Evolutionary conservation across 768 basidiomycete species (phyloP).

Genomic region (Podaxis sp.): DNA sequence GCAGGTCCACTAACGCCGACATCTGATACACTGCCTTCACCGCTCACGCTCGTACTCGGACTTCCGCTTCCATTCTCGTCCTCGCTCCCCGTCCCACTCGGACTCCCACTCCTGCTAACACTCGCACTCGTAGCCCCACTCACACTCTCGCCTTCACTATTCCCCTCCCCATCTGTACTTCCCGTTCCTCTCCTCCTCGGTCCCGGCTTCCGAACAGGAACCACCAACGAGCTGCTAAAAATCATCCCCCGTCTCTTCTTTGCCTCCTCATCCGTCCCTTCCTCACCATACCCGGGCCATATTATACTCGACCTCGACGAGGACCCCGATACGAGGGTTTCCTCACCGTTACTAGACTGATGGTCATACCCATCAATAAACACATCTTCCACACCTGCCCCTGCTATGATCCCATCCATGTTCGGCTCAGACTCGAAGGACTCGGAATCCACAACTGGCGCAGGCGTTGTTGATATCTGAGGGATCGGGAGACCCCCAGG

Average conservation of each 20-base stretch:
- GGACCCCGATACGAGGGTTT: neutral
- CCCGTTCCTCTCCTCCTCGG: neutral
- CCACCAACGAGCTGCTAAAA: constrained; percentile 11
- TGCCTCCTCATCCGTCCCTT: neutral
- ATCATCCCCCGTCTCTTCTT: constrained; percentile 7
- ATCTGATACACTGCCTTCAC: neutral
- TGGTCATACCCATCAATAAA: neutral
- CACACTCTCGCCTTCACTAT: constrained; percentile 7
- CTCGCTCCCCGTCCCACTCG: constrained; percentile 11
- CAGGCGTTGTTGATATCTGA: constrained; percentile 44
- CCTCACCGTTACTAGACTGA: neutral
- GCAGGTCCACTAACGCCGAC: neutral
- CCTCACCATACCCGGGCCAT: neutral
- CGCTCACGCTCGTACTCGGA: constrained; percentile 4
- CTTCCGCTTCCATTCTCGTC: neutral
- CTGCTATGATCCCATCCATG: neutral
- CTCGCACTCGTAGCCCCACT: constrained; percentile 9
- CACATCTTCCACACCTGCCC: neutral
- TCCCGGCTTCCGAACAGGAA: neutral
- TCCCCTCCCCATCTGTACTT: constrained; percentile 5
- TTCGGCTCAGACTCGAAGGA: constrained; percentile 12
- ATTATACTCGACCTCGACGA: neutral
- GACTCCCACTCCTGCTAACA: neutral
- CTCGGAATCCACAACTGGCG: neutral
- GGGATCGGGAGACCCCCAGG: constrained; percentile 52